Evolutionary conservation across 305 asterid genomes (phyloP), one percentile per base, ranked within the genome.

Genomic region (Salvia sclarea): DNA sequence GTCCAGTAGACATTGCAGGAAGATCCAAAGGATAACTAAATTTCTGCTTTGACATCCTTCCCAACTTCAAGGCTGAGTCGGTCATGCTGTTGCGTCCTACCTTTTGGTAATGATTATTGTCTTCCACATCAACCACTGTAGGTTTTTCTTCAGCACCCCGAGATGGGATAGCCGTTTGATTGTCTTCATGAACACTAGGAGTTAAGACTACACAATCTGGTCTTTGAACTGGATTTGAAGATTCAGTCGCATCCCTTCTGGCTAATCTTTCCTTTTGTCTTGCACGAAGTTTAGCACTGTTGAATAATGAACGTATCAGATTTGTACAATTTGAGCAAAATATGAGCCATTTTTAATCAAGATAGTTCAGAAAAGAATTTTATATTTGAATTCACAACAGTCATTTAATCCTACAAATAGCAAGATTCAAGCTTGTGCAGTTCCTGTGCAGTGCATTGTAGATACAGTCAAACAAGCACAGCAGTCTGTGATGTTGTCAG

Each of bases 271-370:
- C 92, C 41, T 87, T 94, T 75, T 91, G 98, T 78, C 96, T 81
- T n/a, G 91, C 87, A 43, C 98, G 96, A 74, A 94, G 98, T 84
- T 82, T 91, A 43, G 80, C 59, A 79, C 99, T 94, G 91, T 78
- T 21, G 78, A 76, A 78, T 18, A 70, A 67, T 58, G 66, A 70
- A 48, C 59, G 52, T 65, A 56, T 65, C 41, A 74, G 44, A 58
- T 66, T 14, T 54, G 52, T 74, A 68, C 40, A 45, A 3, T 48
- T 71, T 24, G 17, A 63, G 63, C 60, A 73, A 41, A 64, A 21
- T 22, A 24, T 59, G 40, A 31, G 20, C 22, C 40, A 41, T 22
- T 28, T 30, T 64, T n/a, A 44, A 66, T 16, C 69, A 59, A 62
- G 61, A 68, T 12, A 61, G 0, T 22, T 37, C 10, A 59, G 13